These are phyloP conservation scores for Miamiensis avidus DNA, from an alignment of 169 alveolate genomes.

Conservation along the genomic window DNA sequence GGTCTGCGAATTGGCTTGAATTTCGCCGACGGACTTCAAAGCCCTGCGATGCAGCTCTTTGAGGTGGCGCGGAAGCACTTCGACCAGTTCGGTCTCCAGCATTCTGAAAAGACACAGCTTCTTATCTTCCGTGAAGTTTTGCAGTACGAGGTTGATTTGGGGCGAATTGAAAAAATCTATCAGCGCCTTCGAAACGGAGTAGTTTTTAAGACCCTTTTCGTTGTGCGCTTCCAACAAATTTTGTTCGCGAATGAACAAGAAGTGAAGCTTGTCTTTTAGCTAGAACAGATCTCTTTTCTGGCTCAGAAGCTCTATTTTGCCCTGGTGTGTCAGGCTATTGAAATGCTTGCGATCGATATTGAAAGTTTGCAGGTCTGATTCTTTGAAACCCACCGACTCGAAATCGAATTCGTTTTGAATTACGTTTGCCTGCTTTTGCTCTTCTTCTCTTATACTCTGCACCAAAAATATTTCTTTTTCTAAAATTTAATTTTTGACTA, in stretches of 20 bases:
- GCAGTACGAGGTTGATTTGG: background rate
- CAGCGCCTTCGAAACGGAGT: background rate
- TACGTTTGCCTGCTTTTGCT: background rate
- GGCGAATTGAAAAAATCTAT: background rate
- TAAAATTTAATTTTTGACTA: too few relatives aligned
- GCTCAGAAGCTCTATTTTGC: background rate
- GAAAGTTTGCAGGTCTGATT: background rate
- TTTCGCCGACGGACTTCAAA: background rate
- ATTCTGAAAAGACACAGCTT: background rate
- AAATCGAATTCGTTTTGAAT: background rate
- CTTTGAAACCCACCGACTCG: background rate
- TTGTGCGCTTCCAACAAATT: background rate
- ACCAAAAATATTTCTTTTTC: too few relatives aligned
- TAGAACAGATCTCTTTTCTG: background rate
- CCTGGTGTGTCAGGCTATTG: background rate
- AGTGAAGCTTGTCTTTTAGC: background rate
- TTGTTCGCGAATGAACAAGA: background rate
- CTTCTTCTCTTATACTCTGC: background rate
- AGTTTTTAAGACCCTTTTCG: background rate
- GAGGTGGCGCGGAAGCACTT: background rate
- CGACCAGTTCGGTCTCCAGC: background rate
- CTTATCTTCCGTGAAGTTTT: background rate
- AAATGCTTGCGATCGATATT: background rate
- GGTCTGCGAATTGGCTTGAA: background rate
- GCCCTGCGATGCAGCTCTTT: background rate